Evolutionary conservation across 2,329 filamentous ascomycete genomes (phyloP), one percentile per base, ranked within the genome.

Genomic region (Fusarium succisae): DNA sequence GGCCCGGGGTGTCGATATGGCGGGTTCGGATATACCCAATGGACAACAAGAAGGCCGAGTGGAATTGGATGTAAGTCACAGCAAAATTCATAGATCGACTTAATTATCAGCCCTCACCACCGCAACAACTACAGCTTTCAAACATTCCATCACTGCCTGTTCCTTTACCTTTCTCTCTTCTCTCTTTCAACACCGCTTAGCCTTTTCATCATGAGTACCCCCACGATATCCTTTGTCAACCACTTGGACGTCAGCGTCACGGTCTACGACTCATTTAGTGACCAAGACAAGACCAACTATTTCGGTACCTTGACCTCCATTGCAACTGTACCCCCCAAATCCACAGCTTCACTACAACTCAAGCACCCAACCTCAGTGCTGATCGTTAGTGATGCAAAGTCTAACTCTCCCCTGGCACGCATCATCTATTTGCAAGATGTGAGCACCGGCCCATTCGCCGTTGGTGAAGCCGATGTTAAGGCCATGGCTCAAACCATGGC

Each of bases 261-360:
- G 2, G 30, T 63, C 22, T 63, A 58, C 51, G 59, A 63, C 22
- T 63, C 59, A 6, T 63, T 58, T 9, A 58, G 59, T 24, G 13
- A 28, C 17, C 32, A 63, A 58, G 59, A 63, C 26, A 63, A 38
- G 18, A 38, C 20, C 26, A 63, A 63, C 22, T 63, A 63, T 26
- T 63, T 63, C 20, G 59, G 59, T 8, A 63, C 39, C 13, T 45
- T 63, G 20, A 63, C 59, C 22, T 20, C 7, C 5, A n/a, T 63
- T 32, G 32, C 13, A 9, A 58, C 41, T 5, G 51, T 58, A 15
- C 41, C 59, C 1, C 2, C 59, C 6, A 58, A 63, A 3, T 15
- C 32, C 6, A 58, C 32, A 28, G 18, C 51, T 12, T 22, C 39
- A 26, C 32, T 63, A 2, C 14, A 63, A 4, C 51, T 63, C 26